phyloP scores from a whole-genome alignment of 768 basidiomycete species.

The Phylloporus rhodoxanthus region DNA sequence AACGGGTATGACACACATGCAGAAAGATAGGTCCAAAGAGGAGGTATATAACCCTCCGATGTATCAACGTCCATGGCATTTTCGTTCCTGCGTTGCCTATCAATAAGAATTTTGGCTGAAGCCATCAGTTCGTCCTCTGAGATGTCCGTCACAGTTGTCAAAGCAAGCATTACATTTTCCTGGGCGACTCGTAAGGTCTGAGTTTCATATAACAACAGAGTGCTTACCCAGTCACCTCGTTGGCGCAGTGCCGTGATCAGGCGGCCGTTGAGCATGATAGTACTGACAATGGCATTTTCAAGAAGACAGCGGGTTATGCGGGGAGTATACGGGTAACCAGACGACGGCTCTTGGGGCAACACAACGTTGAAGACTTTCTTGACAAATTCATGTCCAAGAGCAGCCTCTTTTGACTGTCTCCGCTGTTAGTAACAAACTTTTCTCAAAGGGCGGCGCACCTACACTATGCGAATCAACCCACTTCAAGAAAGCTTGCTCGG shows the following conservation, averaged over 20 bases:
- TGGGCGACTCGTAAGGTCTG: constrained; percentile 3
- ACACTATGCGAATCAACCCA: constrained; percentile 45
- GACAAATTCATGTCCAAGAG: constrained; percentile 47
- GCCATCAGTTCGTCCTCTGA: constrained; percentile 60
- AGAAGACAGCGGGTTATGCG: constrained; percentile 57
- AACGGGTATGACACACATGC: constrained; percentile 37
- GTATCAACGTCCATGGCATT: constrained; percentile 36
- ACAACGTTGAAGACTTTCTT: constrained; percentile 50
- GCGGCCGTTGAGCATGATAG: constrained; percentile 57
- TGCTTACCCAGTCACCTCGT: constrained; percentile 63
- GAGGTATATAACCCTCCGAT: constrained; percentile 24
- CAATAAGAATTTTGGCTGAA: constrained; percentile 41
- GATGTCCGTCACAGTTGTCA: constrained; percentile 55
- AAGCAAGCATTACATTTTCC: constrained; percentile 43
- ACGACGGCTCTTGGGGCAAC: constrained; percentile 37
- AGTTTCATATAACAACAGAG: not conserved
- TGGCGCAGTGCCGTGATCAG: constrained; percentile 48
- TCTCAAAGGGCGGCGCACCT: not conserved
- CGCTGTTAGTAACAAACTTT: not conserved
- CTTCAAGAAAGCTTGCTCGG: constrained; percentile 54
- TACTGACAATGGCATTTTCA: constrained; percentile 47
- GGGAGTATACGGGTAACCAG: constrained; percentile 44
- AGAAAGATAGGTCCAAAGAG: constrained; percentile 35
- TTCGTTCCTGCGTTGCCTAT: constrained; percentile 29
- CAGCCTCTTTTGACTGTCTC: constrained; percentile 14